phyloP scores from a whole-genome alignment of 2,329 filamentous ascomycete species.

The Fusarium miscanthi region DNA sequence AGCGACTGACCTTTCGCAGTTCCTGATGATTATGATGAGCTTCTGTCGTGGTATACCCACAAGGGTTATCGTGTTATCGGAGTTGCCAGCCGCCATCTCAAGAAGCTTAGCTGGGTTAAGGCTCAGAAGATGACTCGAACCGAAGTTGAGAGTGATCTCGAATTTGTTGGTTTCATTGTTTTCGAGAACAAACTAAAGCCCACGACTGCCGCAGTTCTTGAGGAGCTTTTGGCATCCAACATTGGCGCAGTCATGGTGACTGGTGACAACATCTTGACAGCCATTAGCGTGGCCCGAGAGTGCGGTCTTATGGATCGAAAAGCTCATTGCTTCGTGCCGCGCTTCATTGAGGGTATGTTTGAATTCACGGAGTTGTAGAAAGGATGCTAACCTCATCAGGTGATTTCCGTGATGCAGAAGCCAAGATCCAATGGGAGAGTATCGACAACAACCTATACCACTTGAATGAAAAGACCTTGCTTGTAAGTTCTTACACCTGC shows the following conservation, averaged over 20 bases:
- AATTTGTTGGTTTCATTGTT: conserved; percentile 96
- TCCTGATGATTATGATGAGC: conserved; percentile 88
- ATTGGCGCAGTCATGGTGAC: conserved; percentile 97
- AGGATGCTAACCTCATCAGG: conserved; percentile 56
- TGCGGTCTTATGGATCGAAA: conserved; percentile 83
- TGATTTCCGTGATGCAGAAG: conserved; percentile 77
- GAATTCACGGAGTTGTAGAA: background rate
- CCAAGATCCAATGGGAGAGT: conserved; percentile 87
- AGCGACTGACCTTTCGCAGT: conserved; percentile 59
- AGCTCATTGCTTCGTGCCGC: conserved; percentile 92
- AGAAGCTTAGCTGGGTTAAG: conserved; percentile 91
- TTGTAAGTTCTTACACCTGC: conserved; percentile 55
- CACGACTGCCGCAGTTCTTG: conserved; percentile 81
- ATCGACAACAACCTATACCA: conserved; percentile 86
- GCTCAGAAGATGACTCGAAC: conserved; percentile 91
- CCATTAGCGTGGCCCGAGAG: conserved; percentile 93
- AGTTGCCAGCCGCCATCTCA: conserved; percentile 88
- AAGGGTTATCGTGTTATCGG: conserved; percentile 96
- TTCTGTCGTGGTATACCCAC: conserved; percentile 91
- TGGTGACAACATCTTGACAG: conserved; percentile 96
- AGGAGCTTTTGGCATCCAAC: conserved; percentile 83
- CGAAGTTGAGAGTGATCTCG: conserved; percentile 84
- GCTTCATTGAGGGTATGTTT: conserved; percentile 76
- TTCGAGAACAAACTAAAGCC: conserved; percentile 99
- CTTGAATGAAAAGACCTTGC: conserved; percentile 82